Base-by-base conservation (phyloP, 1,139 yeast genomes). In the Taphrina flavorubra region DNA sequence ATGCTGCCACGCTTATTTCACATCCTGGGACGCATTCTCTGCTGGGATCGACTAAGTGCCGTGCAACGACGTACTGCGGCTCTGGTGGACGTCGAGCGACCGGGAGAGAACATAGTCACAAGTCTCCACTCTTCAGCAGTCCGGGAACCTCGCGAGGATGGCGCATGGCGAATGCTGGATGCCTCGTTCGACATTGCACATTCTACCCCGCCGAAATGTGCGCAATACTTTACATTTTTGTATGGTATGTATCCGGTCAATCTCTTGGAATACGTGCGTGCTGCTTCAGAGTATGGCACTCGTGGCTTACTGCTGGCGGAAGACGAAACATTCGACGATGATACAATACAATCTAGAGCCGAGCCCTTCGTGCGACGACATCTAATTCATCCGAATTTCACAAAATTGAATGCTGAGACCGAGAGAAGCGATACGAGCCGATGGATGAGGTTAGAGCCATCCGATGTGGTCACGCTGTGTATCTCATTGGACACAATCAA, bases 171-270 rank as follows among this genome's bases (percentile, higher is more conserved):
- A 18, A 57, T 58, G 20, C 51, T 65, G 2, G 71, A 62, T 14
- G 51, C 71, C 11, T 68, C 70, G n/a, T 68, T 62, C 47, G 71
- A 69, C 31, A 59, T 49, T 2, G 65, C 69, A 8, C 53, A 60
- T 16, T 60, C 64, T n/a, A 63, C 65, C n/a, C 68, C 71, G 3
- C 71, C 71, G 8, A 53, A 63, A 14, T 62, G 65, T n/a, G 37
- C 75, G 1, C 78, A 80, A 11, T 73, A 82, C 16, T 81, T 79
- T 62, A 82, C 87, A 0, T 77, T 85, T 46, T 74, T 87, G 1
- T 87, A 87, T 73, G 91, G 89, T 0, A 75, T 87, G n/a, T 87
- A 82, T 72, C 90, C 91, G 0, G 77, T 80, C 40, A 84, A 85
- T 72, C 76, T 86, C 2, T 74, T 82, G 46, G 74, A 76, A 6